Base-by-base conservation (phyloP, 257 asterid species). In the Primulina eburnea region DNA sequence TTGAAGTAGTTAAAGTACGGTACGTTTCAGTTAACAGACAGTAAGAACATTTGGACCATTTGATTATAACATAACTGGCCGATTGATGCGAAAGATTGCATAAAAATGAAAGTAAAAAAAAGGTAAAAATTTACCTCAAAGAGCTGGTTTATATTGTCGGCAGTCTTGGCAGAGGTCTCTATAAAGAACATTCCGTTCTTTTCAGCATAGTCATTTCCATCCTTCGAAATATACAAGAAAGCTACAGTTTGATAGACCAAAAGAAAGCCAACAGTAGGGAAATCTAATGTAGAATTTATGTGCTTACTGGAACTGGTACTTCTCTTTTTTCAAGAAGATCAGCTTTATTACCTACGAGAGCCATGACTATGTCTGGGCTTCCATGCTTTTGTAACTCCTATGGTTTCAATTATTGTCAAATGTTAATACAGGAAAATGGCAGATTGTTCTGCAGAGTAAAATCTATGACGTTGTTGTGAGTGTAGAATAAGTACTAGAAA, bases 161-260 rank as follows among this genome's bases (percentile, higher is more conserved):
- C 97, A n/a, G 99, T 94, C 88, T 94, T 94, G 26, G 99, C 99
- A 82, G 99, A 91, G 35, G 97, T 94, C 86, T 94, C 99, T 16
- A 91, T 94, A 65, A 91, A 91, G 78, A 91, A 94, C 99, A 94
- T 94, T 55, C 97, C 96, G 35, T 91, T 91, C 95, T 82, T 91
- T 80, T 91, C 97, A 0, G 99, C 97, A 71, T 86, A 88, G 35
- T 89, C 97, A 28, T 72, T 82, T 64, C 90, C 99, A 73, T 88
- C 95, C 99, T 94, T 85, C 63, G 71, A 58, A 70, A 68, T 26
- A 61, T 11, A 73, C 57, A 32, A 37, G 50, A n/a, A 69, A 74
- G 40, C 69, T 37, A 70, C 64, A 62, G 64, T 17, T 65, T 28
- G 30, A 58, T 55, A 3, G 20, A 21, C 32, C 55, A 14, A 37